A percentile compares a stretch with the other conserved stretches of the same genome.
Evolutionary conservation across 1,284 basidiomycete genomes (phyloP).

Genomic region (Meripilus lineatus): DNA sequence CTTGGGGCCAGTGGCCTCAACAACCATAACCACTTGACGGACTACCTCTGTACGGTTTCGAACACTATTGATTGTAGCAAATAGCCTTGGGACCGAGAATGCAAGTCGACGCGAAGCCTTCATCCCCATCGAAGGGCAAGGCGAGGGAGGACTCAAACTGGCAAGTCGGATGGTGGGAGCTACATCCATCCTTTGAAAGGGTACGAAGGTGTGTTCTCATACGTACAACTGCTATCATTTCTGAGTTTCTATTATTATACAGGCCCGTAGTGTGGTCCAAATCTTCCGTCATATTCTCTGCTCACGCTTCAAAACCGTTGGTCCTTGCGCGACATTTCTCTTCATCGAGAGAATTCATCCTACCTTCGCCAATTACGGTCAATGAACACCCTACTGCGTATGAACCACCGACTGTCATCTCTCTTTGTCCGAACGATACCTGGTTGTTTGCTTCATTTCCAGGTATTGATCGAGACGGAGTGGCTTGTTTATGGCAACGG

Average conservation of each 20-base stretch:
- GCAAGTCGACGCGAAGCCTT: no score
- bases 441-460: conserved; percentile 77
- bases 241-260: not conserved
- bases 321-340: conserved; percentile 65
- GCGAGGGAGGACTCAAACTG: conserved; percentile 48
- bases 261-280: conserved; percentile 70
- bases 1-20: no score
- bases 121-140: conserved; percentile 50
- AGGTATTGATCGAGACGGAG: conserved; percentile 44
- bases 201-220: conserved; percentile 40
- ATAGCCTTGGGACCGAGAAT: no score
- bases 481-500: conserved; percentile 63
- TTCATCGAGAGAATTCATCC: conserved; percentile 55
- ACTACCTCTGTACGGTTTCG: no score
- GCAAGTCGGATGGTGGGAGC: conserved; percentile 71
- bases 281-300: conserved; percentile 62
- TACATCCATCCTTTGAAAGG: conserved; percentile 53
- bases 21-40: no score
- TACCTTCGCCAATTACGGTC: conserved; percentile 50
- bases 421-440: conserved; percentile 49
- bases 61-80: no score
- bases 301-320: conserved; percentile 54
- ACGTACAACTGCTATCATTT: not conserved
- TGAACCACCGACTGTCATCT: conserved; percentile 58
- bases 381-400: conserved; percentile 41